Evolutionary conservation across 2,329 filamentous ascomycete species (phyloP).

Genomic region (Chaetomium sp.): DNA sequence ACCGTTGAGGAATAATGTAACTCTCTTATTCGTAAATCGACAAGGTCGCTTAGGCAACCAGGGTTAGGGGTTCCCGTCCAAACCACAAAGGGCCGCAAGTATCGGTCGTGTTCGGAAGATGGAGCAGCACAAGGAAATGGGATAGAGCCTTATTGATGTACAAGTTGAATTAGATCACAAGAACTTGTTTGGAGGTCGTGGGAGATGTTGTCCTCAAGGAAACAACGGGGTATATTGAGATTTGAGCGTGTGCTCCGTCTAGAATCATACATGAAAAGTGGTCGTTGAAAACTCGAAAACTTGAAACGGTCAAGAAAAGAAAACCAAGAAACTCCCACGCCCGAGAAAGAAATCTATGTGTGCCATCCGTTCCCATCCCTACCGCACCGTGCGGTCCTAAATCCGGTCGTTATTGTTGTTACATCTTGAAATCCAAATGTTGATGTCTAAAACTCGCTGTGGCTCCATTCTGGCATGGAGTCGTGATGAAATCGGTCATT

Average conservation of each 20-base stretch:
- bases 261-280: not conserved
- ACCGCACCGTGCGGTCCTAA: not conserved
- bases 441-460: not conserved
- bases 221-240: not conserved
- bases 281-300: not conserved
- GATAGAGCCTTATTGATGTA: not conserved
- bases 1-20: not conserved
- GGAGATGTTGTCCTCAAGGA: not conserved
- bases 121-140: too few relatives aligned
- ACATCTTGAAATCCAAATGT: conserved; percentile 16
- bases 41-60: not conserved
- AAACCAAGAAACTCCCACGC: not conserved
- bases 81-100: too few relatives aligned
- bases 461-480: not conserved
- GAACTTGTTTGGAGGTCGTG: not conserved
- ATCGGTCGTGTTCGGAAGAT: too few relatives aligned
- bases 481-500: not conserved
- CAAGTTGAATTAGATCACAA: not conserved
- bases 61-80: not conserved
- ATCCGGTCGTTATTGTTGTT: conserved; percentile 8
- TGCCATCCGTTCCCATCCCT: not conserved
- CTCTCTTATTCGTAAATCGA: not conserved
- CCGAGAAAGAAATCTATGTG: conserved; percentile 1
- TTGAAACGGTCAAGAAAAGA: not conserved
- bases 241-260: not conserved